Conservation (phyloP, 257 asterid species). For the Solanum arcanum region DNA sequence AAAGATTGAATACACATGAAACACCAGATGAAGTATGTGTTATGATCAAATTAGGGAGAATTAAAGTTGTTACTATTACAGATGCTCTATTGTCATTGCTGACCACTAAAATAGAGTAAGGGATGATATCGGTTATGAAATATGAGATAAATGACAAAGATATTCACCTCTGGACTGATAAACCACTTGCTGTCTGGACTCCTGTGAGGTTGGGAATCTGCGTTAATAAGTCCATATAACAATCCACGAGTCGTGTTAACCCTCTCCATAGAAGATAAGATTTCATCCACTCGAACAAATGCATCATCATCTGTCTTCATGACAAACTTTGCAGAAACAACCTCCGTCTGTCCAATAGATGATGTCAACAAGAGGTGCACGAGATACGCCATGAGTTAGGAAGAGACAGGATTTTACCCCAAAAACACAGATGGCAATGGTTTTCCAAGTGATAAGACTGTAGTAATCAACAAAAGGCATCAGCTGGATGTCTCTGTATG, state of each 20-base stretch:
- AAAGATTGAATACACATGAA: background rate
- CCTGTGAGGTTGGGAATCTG: slow-evolving; percentile 80
- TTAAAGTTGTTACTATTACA: background rate
- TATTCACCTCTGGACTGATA: slow-evolving; percentile 77
- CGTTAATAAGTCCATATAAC: slow-evolving; percentile 86
- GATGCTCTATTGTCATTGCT: background rate
- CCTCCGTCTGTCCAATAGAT: slow-evolving; percentile 72
- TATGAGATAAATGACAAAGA: background rate
- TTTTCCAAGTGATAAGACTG: slow-evolving; percentile 89
- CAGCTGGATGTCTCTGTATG: slow-evolving; percentile 80
- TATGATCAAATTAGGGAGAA: background rate
- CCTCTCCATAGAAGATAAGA: slow-evolving; percentile 50
- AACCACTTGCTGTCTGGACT: slow-evolving; percentile 91
- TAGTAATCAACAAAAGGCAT: slow-evolving; percentile 97
- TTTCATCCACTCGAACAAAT: slow-evolving; percentile 91
- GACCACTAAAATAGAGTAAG: background rate
- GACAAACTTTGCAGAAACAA: slow-evolving; percentile 63
- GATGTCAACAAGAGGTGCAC: slow-evolving; percentile 24
- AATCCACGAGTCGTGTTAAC: slow-evolving; percentile 45
- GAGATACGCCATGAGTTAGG: slow-evolving; percentile 7
- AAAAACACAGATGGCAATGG: slow-evolving; percentile 74
- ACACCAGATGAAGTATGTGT: background rate
- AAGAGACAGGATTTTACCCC: slow-evolving; percentile 69
- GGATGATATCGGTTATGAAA: background rate
- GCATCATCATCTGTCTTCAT: slow-evolving; percentile 99